Conservation (phyloP, 2,329 filamentous ascomycete species). For the Colletotrichum tabaci region DNA sequence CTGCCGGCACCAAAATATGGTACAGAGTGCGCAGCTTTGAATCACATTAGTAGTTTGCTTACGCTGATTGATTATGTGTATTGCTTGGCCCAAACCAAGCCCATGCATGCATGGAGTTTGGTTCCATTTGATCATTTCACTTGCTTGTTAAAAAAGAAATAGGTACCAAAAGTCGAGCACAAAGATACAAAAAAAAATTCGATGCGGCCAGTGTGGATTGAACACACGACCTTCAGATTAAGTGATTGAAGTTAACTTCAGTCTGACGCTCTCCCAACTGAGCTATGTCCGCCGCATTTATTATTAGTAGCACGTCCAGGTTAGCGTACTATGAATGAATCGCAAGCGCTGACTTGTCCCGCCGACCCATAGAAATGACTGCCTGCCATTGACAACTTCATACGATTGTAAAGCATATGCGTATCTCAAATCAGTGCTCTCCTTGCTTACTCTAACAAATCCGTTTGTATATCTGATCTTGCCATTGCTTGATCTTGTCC, state of each 20-base stretch:
- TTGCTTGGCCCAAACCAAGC: no score
- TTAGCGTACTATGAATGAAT: background rate
- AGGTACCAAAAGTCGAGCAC: background rate
- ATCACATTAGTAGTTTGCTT: no score
- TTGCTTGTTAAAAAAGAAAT: rapidly evolving
- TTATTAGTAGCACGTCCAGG: rapidly evolving
- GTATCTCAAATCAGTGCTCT: background rate
- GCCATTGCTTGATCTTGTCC: background rate
- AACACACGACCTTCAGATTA: constrained; percentile 43
- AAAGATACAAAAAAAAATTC: background rate
- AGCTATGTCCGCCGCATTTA: constrained; percentile 40
- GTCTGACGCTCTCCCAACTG: constrained; percentile 42
- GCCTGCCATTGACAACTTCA: no score
- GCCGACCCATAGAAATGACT: no score
- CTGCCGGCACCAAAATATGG: no score
- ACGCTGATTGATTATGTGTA: no score
- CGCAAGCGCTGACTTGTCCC: rapidly evolving
- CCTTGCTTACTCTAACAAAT: background rate
- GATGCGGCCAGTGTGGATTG: constrained; percentile 40
- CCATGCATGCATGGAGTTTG: no score
- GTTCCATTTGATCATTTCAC: no score
- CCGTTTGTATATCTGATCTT: background rate
- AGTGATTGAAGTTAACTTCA: constrained; percentile 41
- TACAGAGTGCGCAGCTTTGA: no score
- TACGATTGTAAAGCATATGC: no score